phyloP scores from a whole-genome alignment of 2,329 filamentous ascomycete genomes.

The Monilinia fructicola region DNA sequence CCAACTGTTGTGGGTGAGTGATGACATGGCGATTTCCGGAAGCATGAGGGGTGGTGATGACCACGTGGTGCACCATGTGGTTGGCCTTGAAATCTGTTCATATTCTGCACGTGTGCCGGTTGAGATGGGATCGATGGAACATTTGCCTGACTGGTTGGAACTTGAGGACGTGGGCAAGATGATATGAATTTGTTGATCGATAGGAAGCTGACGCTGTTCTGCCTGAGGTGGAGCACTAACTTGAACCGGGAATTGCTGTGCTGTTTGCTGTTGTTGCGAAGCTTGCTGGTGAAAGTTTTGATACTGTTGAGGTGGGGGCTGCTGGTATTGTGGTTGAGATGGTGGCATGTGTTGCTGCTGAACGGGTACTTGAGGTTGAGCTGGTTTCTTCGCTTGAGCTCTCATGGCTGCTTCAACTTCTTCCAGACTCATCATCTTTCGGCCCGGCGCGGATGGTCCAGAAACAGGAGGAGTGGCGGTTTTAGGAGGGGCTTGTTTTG shows the following conservation, averaged over 20 bases:
- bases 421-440: constrained; percentile 92
- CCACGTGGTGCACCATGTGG: constrained; percentile 42
- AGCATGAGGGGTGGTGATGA: constrained; percentile 42
- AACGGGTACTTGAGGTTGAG: constrained; percentile 39
- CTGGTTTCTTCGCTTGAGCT: constrained; percentile 59
- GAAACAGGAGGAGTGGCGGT: constrained; percentile 33
- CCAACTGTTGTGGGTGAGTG: constrained; percentile 70
- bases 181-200: constrained; percentile 35
- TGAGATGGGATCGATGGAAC: constrained; percentile 50
- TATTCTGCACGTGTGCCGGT: constrained; percentile 76
- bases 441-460: constrained; percentile 44
- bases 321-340: constrained; percentile 27
- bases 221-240: constrained; percentile 34
- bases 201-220: constrained; percentile 29
- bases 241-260: constrained; percentile 33
- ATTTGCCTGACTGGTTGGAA: constrained; percentile 37
- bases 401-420: constrained; percentile 95
- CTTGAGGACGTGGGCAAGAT: constrained; percentile 38
- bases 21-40: constrained; percentile 51
- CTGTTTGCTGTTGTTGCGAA: constrained; percentile 35
- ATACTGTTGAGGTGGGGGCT: constrained; percentile 35
- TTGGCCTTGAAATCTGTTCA: constrained; percentile 61
- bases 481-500: constrained; percentile 46
- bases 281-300: constrained; percentile 29
- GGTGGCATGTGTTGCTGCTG: constrained; percentile 28